Evolutionary conservation across 1,139 yeast species (phyloP), one percentile per base, ranked within the genome.

Genomic region (Diutina scorzettiae): DNA sequence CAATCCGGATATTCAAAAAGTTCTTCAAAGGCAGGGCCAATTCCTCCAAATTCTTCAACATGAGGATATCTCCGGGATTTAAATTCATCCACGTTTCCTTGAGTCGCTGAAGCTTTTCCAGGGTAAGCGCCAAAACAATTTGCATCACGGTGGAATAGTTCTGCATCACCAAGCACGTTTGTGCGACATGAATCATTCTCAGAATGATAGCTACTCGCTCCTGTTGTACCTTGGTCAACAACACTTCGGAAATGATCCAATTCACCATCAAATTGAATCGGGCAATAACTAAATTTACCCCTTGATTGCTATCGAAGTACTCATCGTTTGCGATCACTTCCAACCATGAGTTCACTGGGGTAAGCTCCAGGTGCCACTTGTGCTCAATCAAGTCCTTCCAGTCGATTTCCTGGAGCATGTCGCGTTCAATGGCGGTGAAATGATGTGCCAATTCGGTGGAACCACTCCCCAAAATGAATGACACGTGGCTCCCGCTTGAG

Each of bases 111-210:
- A 87, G 70, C 44, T 75, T 73, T 32, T 74, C 78, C 1, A 93
- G 79, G n/a, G 83, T 80, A 49, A 91, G 66, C 0, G 95, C 96
- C 43, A 89, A 64, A 28, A 85, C 71, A 37, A 91, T 76, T 59
- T 89, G 96, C 82, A 87, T 82, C 59, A 86, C 65, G 0, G 96
- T 82, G 5, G 95, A 78, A 56, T 69, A 87, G 59, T 91, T 91
- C 56, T 87, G 96, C 45, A 81, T 56, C n/a, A 58, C 50, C 64
- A 63, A 69, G 57, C 91, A 80, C 49, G 78, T 75, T 46, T 80
- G 79, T 0, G 96, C 97, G 46, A 89, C 64, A 52, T 86, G 96
- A 45, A 91, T 84, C 53, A 85, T 85, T 50, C 93, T 66, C 18
- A 87, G 78, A 14, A 89, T 73, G 1, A 89, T 72, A 44, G 74